phyloP scores from a whole-genome alignment of 768 basidiomycete species.

The Tephrocybe sp. region DNA sequence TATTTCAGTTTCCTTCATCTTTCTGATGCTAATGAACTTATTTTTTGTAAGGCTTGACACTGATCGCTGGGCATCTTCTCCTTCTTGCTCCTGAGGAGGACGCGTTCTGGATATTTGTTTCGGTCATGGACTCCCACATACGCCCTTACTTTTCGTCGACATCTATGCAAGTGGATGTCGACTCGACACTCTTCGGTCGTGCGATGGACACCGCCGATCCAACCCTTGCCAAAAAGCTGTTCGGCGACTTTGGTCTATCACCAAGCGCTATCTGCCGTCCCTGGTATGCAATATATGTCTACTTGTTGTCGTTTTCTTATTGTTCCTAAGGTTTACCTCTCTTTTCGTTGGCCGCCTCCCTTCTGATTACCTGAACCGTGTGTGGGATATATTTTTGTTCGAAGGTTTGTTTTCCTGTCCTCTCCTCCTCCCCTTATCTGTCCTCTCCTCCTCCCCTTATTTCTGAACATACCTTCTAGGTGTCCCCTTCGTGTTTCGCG shows the following conservation, averaged over 20 bases:
- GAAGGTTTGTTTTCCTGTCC: constrained; percentile 54
- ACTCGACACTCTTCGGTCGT: constrained; percentile 67
- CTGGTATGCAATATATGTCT: constrained; percentile 46
- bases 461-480: constrained; percentile 40
- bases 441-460: background rate
- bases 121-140: constrained; percentile 83
- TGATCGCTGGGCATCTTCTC: constrained; percentile 71
- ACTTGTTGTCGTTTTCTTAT: background rate
- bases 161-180: constrained; percentile 70
- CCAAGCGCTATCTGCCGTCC: constrained; percentile 58
- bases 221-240: constrained; percentile 61
- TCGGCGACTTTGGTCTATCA: constrained; percentile 60
- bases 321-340: constrained; percentile 59
- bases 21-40: background rate
- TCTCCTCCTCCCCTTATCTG: too few species aligned
- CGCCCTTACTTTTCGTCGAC: constrained; percentile 71
- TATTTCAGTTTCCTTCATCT: constrained; percentile 7
- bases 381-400: constrained; percentile 83
- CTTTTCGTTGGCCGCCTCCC: constrained; percentile 72
- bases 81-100: constrained; percentile 83
- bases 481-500: constrained; percentile 70
- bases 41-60: constrained; percentile 52
- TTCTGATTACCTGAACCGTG: constrained; percentile 60
- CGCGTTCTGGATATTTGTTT: constrained; percentile 88
- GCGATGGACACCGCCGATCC: constrained; percentile 67